Evolutionary conservation across 306 rosid species (phyloP), one percentile per base, ranked within the genome.

Genomic region (Spatholobus suberectus): DNA sequence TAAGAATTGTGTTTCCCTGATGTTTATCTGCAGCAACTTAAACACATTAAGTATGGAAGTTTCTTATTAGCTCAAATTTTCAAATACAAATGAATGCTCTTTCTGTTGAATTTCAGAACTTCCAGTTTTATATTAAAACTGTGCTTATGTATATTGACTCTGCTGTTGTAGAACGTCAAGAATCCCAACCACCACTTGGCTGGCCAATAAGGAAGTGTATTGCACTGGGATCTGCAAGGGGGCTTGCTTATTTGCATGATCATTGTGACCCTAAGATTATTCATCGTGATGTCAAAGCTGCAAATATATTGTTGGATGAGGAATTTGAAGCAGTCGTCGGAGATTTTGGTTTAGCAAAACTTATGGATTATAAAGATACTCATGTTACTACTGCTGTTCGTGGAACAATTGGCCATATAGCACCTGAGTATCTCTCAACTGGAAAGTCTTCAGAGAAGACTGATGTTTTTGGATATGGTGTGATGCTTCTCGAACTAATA

Each of bases 401-500:
- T 11, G 99, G 98, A 80, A 96, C 98, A 9, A 85, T 92, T 83
- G 99, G 99, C 70, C 98, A 93, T 82, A 96, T 96, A 62, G 97
- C 97, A 54, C 99, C 99, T 4, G 99, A 96, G 85, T 96, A 91
- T 81, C 91, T 93, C 63, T 93, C 99, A 74, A 96, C 98, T 41
- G 98, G 99, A 82, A 93, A 93, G 77, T 91, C 94, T 78, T 93
- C 98, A 7, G 99, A 96, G 83, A 96, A 96, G 86, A 93, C 97
- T 35, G 99, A 93, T 69, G 97, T 93, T 85, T 96, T 96, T 81
- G 99, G 98, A 75, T 96, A 94, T 32, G 99, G 99, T n/a, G 98
- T 91, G 83, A 96, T 90, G 97, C 98, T 96, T 89, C 98, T 96
- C 73, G 99, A 96, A 85, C 90, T 96, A 71, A 91, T 94, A 74